Evolutionary conservation across 2,329 filamentous ascomycete species (phyloP), one percentile per base, ranked within the genome.

Genomic region (Coniella lustricola): DNA sequence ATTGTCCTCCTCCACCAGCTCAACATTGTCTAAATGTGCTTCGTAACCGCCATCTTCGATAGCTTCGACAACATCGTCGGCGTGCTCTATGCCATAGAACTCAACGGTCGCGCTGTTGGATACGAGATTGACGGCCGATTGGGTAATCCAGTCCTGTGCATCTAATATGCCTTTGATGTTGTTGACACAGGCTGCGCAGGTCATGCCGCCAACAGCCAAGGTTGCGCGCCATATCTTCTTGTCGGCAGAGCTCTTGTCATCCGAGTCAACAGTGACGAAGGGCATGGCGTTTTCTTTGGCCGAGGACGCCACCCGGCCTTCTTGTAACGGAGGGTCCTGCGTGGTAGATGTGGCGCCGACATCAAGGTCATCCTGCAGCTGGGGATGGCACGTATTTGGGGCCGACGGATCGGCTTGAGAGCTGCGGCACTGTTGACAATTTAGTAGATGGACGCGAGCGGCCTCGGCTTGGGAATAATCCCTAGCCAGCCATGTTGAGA

Each of bases 161-260:
- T 76, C 67, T 33, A 89, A 63, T 53, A 77, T 76, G 7, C 74
- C 67, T 12, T 76, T 81, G 55, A 89, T 78, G 34, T 73, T 71
- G 59, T 82, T 82, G 46, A 74, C 74, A 58, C 85, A 90, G 12
- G 82, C 75, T 13, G 81, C 79, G 60, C 85, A 89, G 3, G 81
- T 87, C 84, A 90, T 88, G 45, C 85, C 85, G 22, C 75, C 79
- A 35, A 90, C 74, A 17, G 81, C 77, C n/a, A 82, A 54, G 0
- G 68, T 73, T 2, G 71, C 76, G 34, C 71, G 65, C 71, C 74
- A 81, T n/a, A 57, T 53, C n/a, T 55, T 56, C 22, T 56, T 57
- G 31, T 55, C 58, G 17, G 62, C 57, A 8, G 58, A 44, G 33
- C 20, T 51, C 20, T 42, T 55, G 3, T 62, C 59, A 4, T 59